phyloP scores from a whole-genome alignment of 1,284 basidiomycete genomes.

The Ustilago tritici region DNA sequence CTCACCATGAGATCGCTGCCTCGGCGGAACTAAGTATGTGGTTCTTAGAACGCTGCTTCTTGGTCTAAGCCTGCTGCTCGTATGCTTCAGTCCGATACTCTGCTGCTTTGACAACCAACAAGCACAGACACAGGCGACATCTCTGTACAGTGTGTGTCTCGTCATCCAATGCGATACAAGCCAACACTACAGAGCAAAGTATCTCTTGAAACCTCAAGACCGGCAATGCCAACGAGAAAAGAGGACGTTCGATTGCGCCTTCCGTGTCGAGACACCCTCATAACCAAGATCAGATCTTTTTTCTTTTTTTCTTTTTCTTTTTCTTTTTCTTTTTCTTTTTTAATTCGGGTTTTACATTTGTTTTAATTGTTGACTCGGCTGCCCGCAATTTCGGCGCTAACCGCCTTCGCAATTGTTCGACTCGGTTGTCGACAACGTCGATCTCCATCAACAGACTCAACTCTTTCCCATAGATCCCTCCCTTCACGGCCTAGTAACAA shows the following conservation, averaged over 20 bases:
- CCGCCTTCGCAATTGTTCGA: not conserved
- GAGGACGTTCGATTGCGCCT: not conserved
- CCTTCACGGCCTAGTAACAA: not conserved
- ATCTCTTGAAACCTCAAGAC: too few species aligned
- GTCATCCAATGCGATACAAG: too few species aligned
- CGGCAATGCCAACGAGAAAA: too few species aligned
- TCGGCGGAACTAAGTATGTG: not conserved
- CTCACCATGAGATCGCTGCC: not conserved
- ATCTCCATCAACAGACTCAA: not conserved
- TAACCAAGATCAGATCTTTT: not conserved
- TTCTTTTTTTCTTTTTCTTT: not conserved
- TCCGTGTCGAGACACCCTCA: not conserved
- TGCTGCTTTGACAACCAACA: too few species aligned
- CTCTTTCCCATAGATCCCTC: not conserved
- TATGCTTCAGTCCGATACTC: too few species aligned
- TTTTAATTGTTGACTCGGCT: not conserved
- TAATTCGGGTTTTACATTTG: not conserved
- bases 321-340: not conserved
- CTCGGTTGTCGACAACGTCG: not conserved
- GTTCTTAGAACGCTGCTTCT: not conserved
- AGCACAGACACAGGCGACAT: too few species aligned
- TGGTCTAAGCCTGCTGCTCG: too few species aligned
- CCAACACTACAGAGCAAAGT: too few species aligned
- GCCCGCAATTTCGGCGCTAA: not conserved
- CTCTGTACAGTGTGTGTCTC: too few species aligned